Percentiles rank a stretch among this genome's conserved stretches.
phyloP scores from a whole-genome alignment of 805 yeast species.

The Nakazawaea populi region DNA sequence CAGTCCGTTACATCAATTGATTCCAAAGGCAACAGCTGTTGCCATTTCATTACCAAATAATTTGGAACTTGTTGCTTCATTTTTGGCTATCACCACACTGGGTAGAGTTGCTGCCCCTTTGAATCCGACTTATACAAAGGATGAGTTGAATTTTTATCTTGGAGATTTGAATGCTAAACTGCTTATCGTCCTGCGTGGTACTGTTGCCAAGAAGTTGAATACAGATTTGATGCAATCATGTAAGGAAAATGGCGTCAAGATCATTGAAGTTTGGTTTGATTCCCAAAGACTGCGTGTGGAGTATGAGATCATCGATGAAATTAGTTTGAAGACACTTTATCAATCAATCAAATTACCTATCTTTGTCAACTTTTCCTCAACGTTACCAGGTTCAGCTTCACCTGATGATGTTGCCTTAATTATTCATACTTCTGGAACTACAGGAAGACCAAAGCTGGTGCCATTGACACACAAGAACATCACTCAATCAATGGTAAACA shows the following conservation, averaged over 20 bases:
- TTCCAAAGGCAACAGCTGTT: conserved; percentile 36
- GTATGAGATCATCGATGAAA: conserved; percentile 21
- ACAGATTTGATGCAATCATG: conserved; percentile 47
- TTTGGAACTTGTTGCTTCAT: conserved; percentile 50
- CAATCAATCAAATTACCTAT: conserved; percentile 23
- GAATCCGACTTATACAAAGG: conserved; percentile 54
- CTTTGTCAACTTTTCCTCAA: conserved; percentile 21
- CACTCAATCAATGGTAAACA: conserved; percentile 53
- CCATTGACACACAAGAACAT: conserved; percentile 64
- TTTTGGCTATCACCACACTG: conserved; percentile 50
- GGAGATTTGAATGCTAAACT: conserved; percentile 54
- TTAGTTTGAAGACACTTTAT: conserved; percentile 11
- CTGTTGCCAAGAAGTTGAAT: conserved; percentile 21
- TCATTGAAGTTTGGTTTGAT: conserved; percentile 50
- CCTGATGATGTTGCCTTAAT: conserved; percentile 57
- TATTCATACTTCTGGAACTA: conserved; percentile 70
- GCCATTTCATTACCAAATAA: conserved; percentile 60
- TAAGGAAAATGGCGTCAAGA: conserved; percentile 34
- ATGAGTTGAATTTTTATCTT: conserved; percentile 60
- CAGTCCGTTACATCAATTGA: conserved; percentile 33
- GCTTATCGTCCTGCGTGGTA: conserved; percentile 51
- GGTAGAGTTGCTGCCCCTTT: conserved; percentile 63
- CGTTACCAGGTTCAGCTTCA: conserved; percentile 35
- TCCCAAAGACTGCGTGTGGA: conserved; percentile 34
- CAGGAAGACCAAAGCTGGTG: conserved; percentile 73